Evolutionary conservation across 2,329 filamentous ascomycete genomes (phyloP).

Genomic region (Penicillium brasilianum): DNA sequence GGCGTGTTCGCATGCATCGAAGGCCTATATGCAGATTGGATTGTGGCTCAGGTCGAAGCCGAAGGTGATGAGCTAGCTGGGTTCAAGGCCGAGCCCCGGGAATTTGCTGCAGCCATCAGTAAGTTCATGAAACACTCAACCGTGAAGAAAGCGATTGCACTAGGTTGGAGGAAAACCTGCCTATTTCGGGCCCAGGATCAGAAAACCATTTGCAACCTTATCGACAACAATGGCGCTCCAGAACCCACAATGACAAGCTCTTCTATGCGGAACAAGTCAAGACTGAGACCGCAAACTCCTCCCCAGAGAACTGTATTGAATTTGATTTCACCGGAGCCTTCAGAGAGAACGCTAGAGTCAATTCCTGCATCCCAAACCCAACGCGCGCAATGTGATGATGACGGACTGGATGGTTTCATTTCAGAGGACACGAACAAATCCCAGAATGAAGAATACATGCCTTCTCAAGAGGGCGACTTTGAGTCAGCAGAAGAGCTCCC

Average conservation of each 20-base stretch:
- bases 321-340: neutral
- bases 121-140: neutral
- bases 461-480: neutral
- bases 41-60: neutral
- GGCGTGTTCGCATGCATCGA: neutral
- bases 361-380: neutral
- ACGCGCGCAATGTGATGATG: neutral
- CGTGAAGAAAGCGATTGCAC: neutral
- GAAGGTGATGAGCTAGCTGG: neutral
- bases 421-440: neutral
- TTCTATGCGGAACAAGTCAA: neutral
- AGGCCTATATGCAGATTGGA: neutral
- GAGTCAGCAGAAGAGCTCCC: neutral
- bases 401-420: neutral
- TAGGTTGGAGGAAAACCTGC: neutral
- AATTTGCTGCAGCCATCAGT: neutral
- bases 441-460: neutral
- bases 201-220: neutral
- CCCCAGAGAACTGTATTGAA: neutral
- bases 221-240: neutral
- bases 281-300: neutral
- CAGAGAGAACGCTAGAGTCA: neutral
- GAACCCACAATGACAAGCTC: neutral
- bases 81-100: neutral
- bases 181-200: neutral